A percentile compares a stretch with the other conserved stretches of the same genome.
These are phyloP conservation scores for Brassica incana DNA, from an alignment of 345 rosid genomes.

Conservation along the genomic window DNA sequence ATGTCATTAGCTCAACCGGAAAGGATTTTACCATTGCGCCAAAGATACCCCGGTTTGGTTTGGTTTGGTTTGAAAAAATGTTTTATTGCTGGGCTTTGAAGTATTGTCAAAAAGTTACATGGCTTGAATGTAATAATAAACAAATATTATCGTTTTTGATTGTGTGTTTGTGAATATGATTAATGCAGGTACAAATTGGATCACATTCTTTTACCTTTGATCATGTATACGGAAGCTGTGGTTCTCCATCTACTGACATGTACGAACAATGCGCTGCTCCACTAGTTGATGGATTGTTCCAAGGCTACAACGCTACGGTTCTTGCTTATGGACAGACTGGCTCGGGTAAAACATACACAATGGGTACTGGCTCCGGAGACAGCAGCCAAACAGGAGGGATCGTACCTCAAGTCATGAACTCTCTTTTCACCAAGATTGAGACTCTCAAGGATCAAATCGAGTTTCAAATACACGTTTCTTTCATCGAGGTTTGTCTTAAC, in stretches of 20 bases:
- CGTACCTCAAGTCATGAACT: slow-evolving; percentile 86
- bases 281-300: slow-evolving; percentile 94
- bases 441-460: slow-evolving; percentile 69
- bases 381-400: slow-evolving; percentile 68
- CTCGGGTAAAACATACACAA: slow-evolving; percentile 97
- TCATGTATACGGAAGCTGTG: slow-evolving; percentile 91
- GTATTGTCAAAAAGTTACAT: background rate
- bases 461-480: slow-evolving; percentile 90
- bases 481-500: slow-evolving; percentile 69
- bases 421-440: slow-evolving; percentile 81
- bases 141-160: background rate
- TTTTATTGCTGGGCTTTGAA: background rate
- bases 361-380: slow-evolving; percentile 94
- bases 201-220: slow-evolving; percentile 95
- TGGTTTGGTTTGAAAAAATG: background rate
- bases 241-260: slow-evolving; percentile 76
- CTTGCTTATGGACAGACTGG: slow-evolving; percentile 99
- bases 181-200: slow-evolving; percentile 87
- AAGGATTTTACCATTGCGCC: too few relatives aligned
- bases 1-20: too few relatives aligned
- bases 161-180: slow-evolving; percentile 9
- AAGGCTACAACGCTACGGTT: slow-evolving; percentile 98
- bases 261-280: slow-evolving; percentile 88
- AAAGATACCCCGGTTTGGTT: too few relatives aligned
- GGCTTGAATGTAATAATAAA: background rate